Base-by-base conservation (phyloP, 2,329 filamentous ascomycete species). In the Neofusicoccum sp. region DNA sequence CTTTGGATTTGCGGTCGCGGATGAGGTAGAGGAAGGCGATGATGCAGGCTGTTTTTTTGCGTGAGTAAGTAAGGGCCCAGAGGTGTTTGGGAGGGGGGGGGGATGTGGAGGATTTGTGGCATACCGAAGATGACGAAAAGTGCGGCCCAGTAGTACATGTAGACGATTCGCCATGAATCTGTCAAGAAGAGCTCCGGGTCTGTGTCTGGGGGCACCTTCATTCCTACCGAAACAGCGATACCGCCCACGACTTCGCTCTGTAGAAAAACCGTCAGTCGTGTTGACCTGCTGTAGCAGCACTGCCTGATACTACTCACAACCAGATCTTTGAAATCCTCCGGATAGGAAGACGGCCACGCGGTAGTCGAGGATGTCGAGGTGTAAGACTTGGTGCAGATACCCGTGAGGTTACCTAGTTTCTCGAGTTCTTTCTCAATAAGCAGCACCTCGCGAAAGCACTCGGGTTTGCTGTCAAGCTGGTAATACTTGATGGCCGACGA, bases 1-100 rank as follows among this genome's bases (percentile, higher is more conserved):
- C 68, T 48, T 71, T 73, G 65, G 75, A 70, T n/a, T 69, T 66
- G 26, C 51, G 51, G 6, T 26, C 8, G 6, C 74, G 70, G 63
- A 77, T 76, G 11, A 78, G 68, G 63, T 76, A 65, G 6, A 75
- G 70, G 65, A 77, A 77, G 41, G 70, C 45, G 56, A 77, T 71
- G 16, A 72, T 65, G 58, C 71, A 71, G n/a, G 70, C 44, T 51
- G 30, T n/a, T n/a, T n/a, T n/a, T n/a, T n/a, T n/a, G n/a, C n/a
- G n/a, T n/a, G n/a, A n/a, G n/a, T n/a, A n/a, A n/a, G n/a, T 8
- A 5, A 11, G n/a, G 12, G 14, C 3, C 3, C 9, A 12, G 45
- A 9, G 9, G 4, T 12, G 20, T n/a, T 20, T 24, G n/a, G 7
- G 20, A 9, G 24, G 7, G 16, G 31, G 30, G 45, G 30, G n/a